phyloP scores from a whole-genome alignment of 2,329 filamentous ascomycete species.

The Aspergillus latus region DNA sequence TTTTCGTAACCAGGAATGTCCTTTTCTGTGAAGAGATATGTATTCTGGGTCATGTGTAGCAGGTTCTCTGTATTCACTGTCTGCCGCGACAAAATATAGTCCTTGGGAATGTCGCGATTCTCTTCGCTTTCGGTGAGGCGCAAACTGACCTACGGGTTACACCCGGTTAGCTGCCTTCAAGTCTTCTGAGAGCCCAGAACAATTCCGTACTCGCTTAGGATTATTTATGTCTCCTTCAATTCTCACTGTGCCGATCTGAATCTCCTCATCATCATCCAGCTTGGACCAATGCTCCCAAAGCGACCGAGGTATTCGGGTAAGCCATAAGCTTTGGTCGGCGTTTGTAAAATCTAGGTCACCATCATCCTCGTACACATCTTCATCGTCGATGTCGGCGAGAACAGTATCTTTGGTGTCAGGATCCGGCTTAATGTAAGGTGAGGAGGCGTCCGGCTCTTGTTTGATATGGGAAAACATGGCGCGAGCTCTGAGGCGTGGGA shows the following conservation, averaged over 20 bases:
- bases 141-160: conserved; percentile 60
- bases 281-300: conserved; percentile 77
- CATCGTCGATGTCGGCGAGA: conserved; percentile 51
- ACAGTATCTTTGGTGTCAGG: conserved; percentile 41
- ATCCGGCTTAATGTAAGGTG: conserved; percentile 41
- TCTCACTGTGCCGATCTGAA: conserved; percentile 73
- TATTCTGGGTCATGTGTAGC: conserved; percentile 65
- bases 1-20: conserved; percentile 75
- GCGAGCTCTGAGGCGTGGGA: conserved; percentile 7
- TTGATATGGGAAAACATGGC: conserved; percentile 41
- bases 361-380: conserved; percentile 69
- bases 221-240: conserved; percentile 57
- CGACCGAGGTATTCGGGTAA: conserved; percentile 75
- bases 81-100: conserved; percentile 77
- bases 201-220: conserved; percentile 45
- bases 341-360: conserved; percentile 62
- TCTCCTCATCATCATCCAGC: conserved; percentile 76
- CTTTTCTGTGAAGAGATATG: conserved; percentile 90
- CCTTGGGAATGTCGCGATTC: conserved; percentile 77
- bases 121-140: conserved; percentile 66
- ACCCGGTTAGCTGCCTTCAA: conserved; percentile 11
- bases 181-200: neutral
- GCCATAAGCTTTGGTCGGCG: conserved; percentile 57
- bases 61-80: conserved; percentile 49
- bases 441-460: conserved; percentile 40